phyloP scores from a whole-genome alignment of 2,329 filamentous ascomycete species.

The Aurifilum marmelostoma region DNA sequence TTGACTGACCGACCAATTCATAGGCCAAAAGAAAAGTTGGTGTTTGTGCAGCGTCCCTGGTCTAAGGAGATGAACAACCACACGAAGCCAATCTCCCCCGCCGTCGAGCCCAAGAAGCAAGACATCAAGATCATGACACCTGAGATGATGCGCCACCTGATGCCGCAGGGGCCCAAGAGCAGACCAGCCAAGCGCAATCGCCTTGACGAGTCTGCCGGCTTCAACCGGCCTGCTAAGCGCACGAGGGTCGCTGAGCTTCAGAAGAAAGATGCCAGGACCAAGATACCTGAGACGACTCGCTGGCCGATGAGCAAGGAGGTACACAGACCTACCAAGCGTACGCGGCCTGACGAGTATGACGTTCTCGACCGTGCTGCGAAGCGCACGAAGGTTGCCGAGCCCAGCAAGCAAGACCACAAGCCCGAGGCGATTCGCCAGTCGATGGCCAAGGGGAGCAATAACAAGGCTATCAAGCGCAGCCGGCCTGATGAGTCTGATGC shows the following conservation, averaged over 20 bases:
- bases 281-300: no score
- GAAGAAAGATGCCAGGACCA: no score
- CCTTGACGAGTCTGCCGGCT: not conserved
- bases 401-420: no score
- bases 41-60: not conserved
- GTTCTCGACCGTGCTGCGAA: no score
- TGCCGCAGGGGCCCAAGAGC: not conserved
- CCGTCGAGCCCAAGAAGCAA: not conserved
- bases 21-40: not conserved
- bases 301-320: no score
- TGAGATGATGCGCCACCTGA: not conserved
- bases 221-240: not conserved
- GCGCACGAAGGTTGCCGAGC: no score
- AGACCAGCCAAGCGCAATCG: not conserved
- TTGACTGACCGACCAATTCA: not conserved
- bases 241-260: conserved; percentile 1
- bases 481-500: no score
- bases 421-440: no score
- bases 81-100: not conserved
- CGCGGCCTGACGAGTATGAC: no score
- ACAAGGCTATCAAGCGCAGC: no score
- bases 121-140: not conserved
- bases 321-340: no score
- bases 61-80: not conserved
- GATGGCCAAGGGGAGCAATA: no score